Conservation (phyloP, 352 stramenopile species). For the Globisporangium viniferum region DNA sequence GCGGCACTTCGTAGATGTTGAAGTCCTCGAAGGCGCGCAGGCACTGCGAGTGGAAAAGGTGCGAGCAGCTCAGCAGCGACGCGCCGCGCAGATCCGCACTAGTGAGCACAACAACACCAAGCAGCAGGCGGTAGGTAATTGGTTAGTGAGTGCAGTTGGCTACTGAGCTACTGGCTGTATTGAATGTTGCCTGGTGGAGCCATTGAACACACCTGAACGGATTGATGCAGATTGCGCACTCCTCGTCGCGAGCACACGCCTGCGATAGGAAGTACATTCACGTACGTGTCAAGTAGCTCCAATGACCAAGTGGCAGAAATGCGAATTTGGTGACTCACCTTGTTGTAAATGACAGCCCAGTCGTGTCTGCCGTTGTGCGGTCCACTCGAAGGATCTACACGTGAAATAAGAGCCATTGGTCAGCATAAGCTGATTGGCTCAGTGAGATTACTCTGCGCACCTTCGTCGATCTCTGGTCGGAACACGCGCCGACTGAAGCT, state of each 20-base stretch:
- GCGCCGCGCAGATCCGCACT: slow-evolving; percentile 37
- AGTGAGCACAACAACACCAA: not conserved
- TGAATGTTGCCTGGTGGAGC: not conserved
- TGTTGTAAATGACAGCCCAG: slow-evolving; percentile 40
- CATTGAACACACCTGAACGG: slow-evolving; percentile 38
- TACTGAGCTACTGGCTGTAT: not conserved
- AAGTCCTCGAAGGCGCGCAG: slow-evolving; percentile 81
- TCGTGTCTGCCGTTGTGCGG: slow-evolving; percentile 22
- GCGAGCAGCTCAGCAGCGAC: slow-evolving; percentile 72
- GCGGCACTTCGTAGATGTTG: slow-evolving; percentile 78
- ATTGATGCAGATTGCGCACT: slow-evolving; percentile 86
- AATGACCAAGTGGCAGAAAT: not conserved
- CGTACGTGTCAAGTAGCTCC: no score
- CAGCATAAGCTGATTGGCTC: not conserved
- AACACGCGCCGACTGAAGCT: slow-evolving; percentile 68
- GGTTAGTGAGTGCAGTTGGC: not conserved
- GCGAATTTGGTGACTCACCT: slow-evolving; percentile 21
- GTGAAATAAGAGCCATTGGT: not conserved
- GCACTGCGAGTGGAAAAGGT: slow-evolving; percentile 73
- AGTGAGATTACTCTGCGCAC: slow-evolving; percentile 2
- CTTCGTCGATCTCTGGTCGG: slow-evolving; percentile 40
- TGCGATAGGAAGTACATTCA: slow-evolving; percentile 7
- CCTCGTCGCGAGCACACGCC: slow-evolving; percentile 47
- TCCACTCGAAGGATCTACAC: not conserved
- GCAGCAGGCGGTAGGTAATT: not conserved